phyloP scores from a whole-genome alignment of 768 basidiomycete species.

The Coprinopsis marcescibilis region DNA sequence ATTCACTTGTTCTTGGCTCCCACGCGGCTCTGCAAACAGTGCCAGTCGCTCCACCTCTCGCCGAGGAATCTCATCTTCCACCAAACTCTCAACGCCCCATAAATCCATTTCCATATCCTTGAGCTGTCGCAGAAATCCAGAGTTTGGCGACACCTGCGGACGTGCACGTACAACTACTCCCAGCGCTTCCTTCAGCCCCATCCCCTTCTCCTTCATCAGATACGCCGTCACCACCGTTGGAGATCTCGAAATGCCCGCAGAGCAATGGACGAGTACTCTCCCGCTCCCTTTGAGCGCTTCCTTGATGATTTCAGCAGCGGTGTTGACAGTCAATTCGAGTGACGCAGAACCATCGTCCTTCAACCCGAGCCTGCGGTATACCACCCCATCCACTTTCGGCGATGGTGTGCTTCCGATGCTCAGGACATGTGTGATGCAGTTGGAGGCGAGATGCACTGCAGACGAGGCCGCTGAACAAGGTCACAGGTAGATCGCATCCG shows the following conservation, averaged over 20 bases:
- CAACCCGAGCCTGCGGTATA: conserved; percentile 34
- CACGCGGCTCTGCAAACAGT: too few species aligned
- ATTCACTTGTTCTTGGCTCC: too few species aligned
- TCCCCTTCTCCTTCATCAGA: conserved; percentile 29
- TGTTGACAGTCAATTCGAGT: conserved; percentile 21
- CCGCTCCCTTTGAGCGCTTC: conserved; percentile 22
- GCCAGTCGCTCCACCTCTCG: conserved; percentile 28
- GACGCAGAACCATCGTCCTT: conserved; percentile 27
- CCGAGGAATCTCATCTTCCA: conserved; percentile 30
- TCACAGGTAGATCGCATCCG: conserved; percentile 33
- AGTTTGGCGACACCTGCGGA: conserved; percentile 34
- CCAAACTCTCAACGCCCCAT: conserved; percentile 20
- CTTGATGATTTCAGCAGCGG: conserved; percentile 27
- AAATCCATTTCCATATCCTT: conserved; percentile 29
- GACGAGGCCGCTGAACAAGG: conserved; percentile 35
- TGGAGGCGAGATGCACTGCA: conserved; percentile 24
- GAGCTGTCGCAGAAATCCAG: conserved; percentile 38
- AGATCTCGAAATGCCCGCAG: conserved; percentile 40
- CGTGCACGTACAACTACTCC: conserved; percentile 27
- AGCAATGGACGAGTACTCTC: conserved; percentile 39
- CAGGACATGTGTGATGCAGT: conserved; percentile 34
- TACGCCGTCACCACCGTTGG: conserved; percentile 37
- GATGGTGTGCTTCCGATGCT: conserved; percentile 33
- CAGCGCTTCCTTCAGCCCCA: conserved; percentile 34
- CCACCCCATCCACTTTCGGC: conserved; percentile 22